Evolutionary conservation across 345 rosid species (phyloP).

Genomic region (Carallia pectinifolia): DNA sequence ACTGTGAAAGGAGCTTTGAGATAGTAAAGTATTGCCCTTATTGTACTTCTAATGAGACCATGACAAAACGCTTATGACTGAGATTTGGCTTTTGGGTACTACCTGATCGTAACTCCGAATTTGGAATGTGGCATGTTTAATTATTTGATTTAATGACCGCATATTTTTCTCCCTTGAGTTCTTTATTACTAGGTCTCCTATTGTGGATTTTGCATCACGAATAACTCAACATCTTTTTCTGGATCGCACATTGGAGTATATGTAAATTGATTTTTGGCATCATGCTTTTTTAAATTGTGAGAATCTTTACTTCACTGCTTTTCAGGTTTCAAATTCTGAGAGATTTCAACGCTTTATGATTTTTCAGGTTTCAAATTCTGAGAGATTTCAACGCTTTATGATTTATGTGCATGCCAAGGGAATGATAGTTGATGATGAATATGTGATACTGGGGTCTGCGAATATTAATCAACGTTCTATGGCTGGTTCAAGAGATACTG

Average conservation of each 20-base stretch:
- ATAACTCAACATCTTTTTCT: background rate
- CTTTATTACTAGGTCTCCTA: too few species aligned
- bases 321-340: conserved; percentile 58
- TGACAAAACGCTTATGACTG: too few species aligned
- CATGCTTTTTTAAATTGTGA: background rate
- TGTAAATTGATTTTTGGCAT: background rate
- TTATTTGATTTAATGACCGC: too few species aligned
- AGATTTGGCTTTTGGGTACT: too few species aligned
- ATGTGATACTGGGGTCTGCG: conserved; percentile 77
- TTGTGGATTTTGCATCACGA: background rate
- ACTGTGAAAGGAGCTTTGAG: too few species aligned
- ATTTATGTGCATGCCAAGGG: conserved; percentile 85
- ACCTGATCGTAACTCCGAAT: too few species aligned
- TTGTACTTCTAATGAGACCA: too few species aligned
- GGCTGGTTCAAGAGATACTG: conserved; percentile 85
- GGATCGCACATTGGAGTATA: background rate
- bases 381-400: conserved; percentile 67
- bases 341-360: conserved; percentile 71
- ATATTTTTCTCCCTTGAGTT: too few species aligned
- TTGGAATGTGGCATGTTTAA: too few species aligned
- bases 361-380: too few species aligned
- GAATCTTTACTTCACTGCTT: background rate
- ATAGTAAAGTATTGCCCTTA: too few species aligned
- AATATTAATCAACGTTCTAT: conserved; percentile 81
- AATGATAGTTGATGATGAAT: conserved; percentile 81